Base-by-base conservation (phyloP, 2,329 filamentous ascomycete genomes). In the Aspergillus brasiliensis region DNA sequence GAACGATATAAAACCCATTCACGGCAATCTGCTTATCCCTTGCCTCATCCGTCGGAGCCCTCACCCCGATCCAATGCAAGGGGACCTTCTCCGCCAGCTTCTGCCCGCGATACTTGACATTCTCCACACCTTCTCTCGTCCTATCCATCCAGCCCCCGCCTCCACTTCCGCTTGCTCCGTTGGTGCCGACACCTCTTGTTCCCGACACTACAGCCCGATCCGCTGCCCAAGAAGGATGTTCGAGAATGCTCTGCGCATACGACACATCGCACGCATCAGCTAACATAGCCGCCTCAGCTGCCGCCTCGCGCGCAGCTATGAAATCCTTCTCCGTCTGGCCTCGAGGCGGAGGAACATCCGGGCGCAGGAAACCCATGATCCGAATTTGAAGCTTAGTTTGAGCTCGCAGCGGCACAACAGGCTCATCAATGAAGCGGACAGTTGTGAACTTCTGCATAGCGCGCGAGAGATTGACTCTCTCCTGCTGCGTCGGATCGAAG, bases 341-440 rank as follows among this genome's bases (percentile, higher is more conserved):
- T 13, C 52, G 6, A 2, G 61, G 58, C 3, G 42, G 60, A 2
- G 60, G 52, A 5, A 71, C 61, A 3, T 70, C 68, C 0, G 78
- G 74, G 27, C 83, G 83, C 2, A 90, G 69, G 37, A 84, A 87
- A 0, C 84, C 87, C 84, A 90, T 85, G 3, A 89, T 69, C 1
- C 86, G 71, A 5, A 89, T 69, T 27, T 84, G 80, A 2, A 90
- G 13, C 64, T 34, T 8, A 57, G 64, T 5, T 42, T 57, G 58
- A 13, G 38, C 23, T 1, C 48, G 31, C 1, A 53, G 13, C 3
- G 60, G 60, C 31, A 56, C 15, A 2, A 11, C 13, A 28, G 67
- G 46, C 0, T 75, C 70, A 13, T 73, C 70, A 2, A 75, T 48
- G 3, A 74, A 58, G 8, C 71, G 71, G 21, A 77, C 44, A 17